These are phyloP conservation scores for Lichtheimia corymbifera DNA, from an alignment of 371 early-diverging fungal species.

Conservation along the genomic window DNA sequence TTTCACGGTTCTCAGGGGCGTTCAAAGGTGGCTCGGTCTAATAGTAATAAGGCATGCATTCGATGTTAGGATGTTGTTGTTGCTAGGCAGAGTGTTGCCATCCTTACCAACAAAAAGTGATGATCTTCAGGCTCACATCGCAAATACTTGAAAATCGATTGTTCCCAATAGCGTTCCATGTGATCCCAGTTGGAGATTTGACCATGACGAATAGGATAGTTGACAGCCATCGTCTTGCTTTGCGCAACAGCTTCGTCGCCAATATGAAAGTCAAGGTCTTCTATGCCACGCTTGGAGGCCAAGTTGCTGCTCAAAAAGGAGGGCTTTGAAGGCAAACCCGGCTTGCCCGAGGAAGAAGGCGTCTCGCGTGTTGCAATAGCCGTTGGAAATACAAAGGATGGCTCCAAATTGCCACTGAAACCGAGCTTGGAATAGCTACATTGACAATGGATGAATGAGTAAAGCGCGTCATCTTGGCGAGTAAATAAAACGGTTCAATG, in stretches of 20 bases:
- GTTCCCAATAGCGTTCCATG: conserved; percentile 96
- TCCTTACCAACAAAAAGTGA: conserved; percentile 78
- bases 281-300: conserved; percentile 95
- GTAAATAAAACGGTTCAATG: background rate
- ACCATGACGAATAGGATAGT: conserved; percentile 89
- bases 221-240: conserved; percentile 80
- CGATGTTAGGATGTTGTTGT: too few species aligned
- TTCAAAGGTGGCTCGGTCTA: conserved; percentile 92
- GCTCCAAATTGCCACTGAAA: conserved; percentile 95
- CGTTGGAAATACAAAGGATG: conserved; percentile 95
- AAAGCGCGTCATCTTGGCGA: conserved; percentile 4
- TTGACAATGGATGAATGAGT: background rate
- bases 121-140: conserved; percentile 98
- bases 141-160: conserved; percentile 95
- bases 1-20: conserved; percentile 91
- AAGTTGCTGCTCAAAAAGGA: conserved; percentile 69
- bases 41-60: background rate
- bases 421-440: conserved; percentile 96
- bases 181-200: conserved; percentile 94
- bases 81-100: background rate
- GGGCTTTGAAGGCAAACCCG: conserved; percentile 62
- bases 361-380: conserved; percentile 82
- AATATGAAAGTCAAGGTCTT: conserved; percentile 96
- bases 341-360: conserved; percentile 49
- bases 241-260: conserved; percentile 95